These are phyloP conservation scores for Irpex lacteus DNA, from an alignment of 1,284 basidiomycete genomes.

Conservation along the genomic window DNA sequence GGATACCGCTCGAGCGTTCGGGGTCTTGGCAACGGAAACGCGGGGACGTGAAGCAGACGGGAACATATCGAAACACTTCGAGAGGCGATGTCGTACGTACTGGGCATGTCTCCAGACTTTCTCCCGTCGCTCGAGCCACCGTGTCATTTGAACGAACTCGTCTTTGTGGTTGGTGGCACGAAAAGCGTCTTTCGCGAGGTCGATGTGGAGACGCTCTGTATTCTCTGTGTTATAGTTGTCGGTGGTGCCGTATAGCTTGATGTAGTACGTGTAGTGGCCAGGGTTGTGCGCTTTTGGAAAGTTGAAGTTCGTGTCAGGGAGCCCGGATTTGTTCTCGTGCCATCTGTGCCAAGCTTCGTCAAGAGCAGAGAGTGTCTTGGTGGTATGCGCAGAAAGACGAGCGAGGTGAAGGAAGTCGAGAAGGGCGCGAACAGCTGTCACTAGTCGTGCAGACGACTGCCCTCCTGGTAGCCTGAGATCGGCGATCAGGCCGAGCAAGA, in stretches of 20 bases:
- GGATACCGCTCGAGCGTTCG: conserved; percentile 18
- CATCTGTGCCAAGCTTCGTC: conserved; percentile 22
- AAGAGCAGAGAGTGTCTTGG: conserved; percentile 20
- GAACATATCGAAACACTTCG: not conserved
- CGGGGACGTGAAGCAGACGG: not conserved
- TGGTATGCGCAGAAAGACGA: conserved; percentile 25
- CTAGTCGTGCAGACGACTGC: not conserved
- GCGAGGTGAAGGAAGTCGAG: conserved; percentile 26
- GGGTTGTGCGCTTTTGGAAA: conserved; percentile 27
- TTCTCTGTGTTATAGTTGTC: conserved; percentile 28
- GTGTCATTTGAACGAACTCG: conserved; percentile 33
- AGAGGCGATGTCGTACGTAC: conserved; percentile 15
- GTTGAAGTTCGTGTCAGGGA: conserved; percentile 24
- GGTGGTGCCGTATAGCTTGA: conserved; percentile 17
- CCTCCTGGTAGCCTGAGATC: conserved; percentile 9
- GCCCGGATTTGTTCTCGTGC: conserved; percentile 27
- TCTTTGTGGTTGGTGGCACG: conserved; percentile 30
- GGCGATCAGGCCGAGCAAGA: conserved; percentile 19
- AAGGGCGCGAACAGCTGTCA: conserved; percentile 18
- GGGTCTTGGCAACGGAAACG: conserved; percentile 23
- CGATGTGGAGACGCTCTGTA: conserved; percentile 19
- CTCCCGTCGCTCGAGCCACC: conserved; percentile 31
- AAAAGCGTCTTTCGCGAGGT: conserved; percentile 27
- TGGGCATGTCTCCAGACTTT: conserved; percentile 25
- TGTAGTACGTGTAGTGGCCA: conserved; percentile 20